Base-by-base conservation (phyloP, 2,329 filamentous ascomycete genomes). In the Xylariaceae sp. region DNA sequence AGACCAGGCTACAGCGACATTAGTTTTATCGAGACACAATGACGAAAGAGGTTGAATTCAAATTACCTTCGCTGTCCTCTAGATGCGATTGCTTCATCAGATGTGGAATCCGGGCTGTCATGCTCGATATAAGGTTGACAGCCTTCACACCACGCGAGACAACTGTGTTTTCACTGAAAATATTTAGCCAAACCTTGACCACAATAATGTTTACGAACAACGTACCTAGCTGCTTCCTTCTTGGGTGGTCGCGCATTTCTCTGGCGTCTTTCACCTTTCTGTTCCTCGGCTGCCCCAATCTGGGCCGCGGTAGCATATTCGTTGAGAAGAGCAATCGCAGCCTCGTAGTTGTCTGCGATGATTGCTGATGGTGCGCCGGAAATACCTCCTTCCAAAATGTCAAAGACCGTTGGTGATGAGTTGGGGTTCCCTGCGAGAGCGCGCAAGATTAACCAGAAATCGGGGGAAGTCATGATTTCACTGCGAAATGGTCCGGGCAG, bases 341-440 rank as follows among this genome's bases (percentile, higher is more conserved):
- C 88, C 70, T 97, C 92, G 68, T 98, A 99, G 67, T 99, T 99
- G 70, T 98, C 95, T 21, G 93, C 91, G 58, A 92, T 94, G 47
- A 99, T 90, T 5, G 93, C 90, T 12, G 90, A 87, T 16, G 88
- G 88, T n/a, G 85, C 82, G 12, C 88, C 89, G 11, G 83, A 84
- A 2, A 92, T 86, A 23, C 93, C 87, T 52, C 84, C 87, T 69
- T 95, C 89, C 0, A 97, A 80, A n/a, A 98, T 90, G 52, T 89
- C 86, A 72, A 98, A 98, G 0, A 96, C 92, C 14, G 88, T 82
- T 0, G 87, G 81, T 2, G 92, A 90, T 23, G 89, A 88, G 50
- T 91, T 87, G 3, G 85, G 77, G 60, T 88, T 84, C 21, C 81
- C 79, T 43, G 91, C 87, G 16, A 99, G 78, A 28, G 87, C 84